Evolutionary conservation across 2,329 filamentous ascomycete genomes (phyloP).

Genomic region (Cercospora sp.): DNA sequence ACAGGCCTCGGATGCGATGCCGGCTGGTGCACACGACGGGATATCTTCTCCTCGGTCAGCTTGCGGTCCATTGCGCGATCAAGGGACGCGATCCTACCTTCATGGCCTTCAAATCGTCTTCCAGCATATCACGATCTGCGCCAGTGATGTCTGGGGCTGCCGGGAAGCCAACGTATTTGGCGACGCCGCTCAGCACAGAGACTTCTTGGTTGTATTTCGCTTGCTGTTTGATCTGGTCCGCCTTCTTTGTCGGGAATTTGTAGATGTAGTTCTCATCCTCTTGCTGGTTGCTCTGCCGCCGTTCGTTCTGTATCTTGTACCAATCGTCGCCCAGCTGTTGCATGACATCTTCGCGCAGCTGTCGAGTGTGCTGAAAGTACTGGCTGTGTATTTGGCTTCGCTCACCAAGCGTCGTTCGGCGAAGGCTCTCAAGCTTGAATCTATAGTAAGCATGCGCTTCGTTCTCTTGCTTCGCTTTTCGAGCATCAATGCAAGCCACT

Average conservation of each 20-base stretch:
- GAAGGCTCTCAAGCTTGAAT: slow-evolving; percentile 71
- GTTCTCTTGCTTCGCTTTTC: slow-evolving; percentile 75
- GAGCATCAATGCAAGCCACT: slow-evolving; percentile 80
- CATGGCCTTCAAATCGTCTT: slow-evolving; percentile 87
- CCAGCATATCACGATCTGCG: slow-evolving; percentile 70
- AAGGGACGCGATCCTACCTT: slow-evolving; percentile 61
- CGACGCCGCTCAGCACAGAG: slow-evolving; percentile 82
- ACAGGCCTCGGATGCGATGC: slow-evolving; percentile 27
- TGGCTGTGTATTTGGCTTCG: slow-evolving; percentile 85
- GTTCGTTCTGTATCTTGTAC: slow-evolving; percentile 88
- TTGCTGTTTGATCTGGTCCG: slow-evolving; percentile 79
- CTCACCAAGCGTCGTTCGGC: slow-evolving; percentile 74
- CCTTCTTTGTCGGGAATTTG: slow-evolving; percentile 73
- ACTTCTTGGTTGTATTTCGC: slow-evolving; percentile 94
- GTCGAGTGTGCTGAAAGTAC: slow-evolving; percentile 82
- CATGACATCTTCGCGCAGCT: slow-evolving; percentile 76
- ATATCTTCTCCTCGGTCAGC: slow-evolving; percentile 28
- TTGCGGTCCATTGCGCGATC: neutral
- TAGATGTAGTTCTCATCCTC: slow-evolving; percentile 80
- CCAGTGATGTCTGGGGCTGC: slow-evolving; percentile 82
- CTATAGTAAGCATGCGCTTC: slow-evolving; percentile 72
- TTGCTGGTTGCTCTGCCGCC: slow-evolving; percentile 74
- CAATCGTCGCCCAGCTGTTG: slow-evolving; percentile 83
- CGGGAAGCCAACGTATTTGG: slow-evolving; percentile 94
- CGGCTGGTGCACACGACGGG: slow-evolving; percentile 29